Percentiles rank a stretch among this genome's conserved stretches.
These are phyloP conservation scores for Gloeostereum incarnatum DNA, from an alignment of 768 basidiomycete species.

Conservation along the genomic window DNA sequence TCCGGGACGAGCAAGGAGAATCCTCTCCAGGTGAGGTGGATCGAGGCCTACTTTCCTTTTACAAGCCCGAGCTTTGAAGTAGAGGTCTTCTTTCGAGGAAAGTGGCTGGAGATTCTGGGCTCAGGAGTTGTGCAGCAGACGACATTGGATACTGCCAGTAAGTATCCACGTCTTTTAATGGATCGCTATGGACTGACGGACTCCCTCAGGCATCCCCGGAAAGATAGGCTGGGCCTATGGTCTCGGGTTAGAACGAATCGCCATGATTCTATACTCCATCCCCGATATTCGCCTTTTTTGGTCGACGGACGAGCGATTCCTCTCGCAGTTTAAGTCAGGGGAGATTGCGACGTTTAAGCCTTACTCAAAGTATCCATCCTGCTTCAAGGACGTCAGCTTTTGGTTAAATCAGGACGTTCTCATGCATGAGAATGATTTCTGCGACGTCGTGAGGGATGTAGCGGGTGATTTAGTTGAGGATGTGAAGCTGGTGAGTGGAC, in stretches of 20 bases:
- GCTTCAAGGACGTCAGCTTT: conserved; percentile 93
- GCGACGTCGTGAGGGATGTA: conserved; percentile 86
- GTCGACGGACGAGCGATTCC: conserved; percentile 84
- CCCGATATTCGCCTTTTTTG: conserved; percentile 98
- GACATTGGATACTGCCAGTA: conserved; percentile 82
- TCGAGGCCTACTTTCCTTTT: conserved; percentile 97
- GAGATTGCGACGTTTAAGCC: conserved; percentile 78
- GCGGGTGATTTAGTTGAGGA: conserved; percentile 91
- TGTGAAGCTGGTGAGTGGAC: conserved; percentile 61
- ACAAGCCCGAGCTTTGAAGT: conserved; percentile 98
- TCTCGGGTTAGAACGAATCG: conserved; percentile 92
- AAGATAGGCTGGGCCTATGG: conserved; percentile 99
- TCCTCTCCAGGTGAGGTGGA: conserved; percentile 90
- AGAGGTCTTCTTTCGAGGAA: conserved; percentile 91
- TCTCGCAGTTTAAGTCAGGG: conserved; percentile 73
- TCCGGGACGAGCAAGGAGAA: conserved; percentile 41
- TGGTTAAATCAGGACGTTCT: conserved; percentile 57
- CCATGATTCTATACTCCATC: conserved; percentile 95
- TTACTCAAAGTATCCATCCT: conserved; percentile 89
- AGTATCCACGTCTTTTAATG: conserved; percentile 22
- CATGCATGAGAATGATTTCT: conserved; percentile 95
- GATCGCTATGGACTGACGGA: conserved; percentile 7
- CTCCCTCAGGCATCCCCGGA: conserved; percentile 50
- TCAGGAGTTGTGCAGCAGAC: conserved; percentile 88
- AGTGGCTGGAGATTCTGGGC: conserved; percentile 96